These are phyloP conservation scores for Acacia acuminata DNA, from an alignment of 306 rosid species.

Conservation along the genomic window DNA sequence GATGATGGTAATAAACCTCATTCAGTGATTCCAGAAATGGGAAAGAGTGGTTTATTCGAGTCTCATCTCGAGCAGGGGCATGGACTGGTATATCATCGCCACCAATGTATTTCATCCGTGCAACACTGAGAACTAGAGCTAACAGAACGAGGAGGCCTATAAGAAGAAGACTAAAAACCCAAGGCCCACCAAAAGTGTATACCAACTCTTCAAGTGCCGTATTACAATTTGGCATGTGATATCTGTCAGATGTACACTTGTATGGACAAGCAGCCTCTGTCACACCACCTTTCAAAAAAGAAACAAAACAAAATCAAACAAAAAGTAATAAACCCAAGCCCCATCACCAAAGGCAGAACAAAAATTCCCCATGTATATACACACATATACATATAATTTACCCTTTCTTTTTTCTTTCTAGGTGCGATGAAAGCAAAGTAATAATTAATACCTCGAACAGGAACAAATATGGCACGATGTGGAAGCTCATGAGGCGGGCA, in stretches of 20 bases:
- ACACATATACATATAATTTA: constrained; percentile 18
- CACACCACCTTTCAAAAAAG: constrained; percentile 56
- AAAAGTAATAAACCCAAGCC: not conserved
- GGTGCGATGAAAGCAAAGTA: constrained; percentile 22
- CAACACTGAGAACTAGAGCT: constrained; percentile 90
- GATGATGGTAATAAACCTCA: constrained; percentile 64
- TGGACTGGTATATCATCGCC: constrained; percentile 70
- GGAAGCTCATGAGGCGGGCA: constrained; percentile 78
- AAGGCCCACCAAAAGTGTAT: constrained; percentile 97
- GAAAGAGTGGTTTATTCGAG: constrained; percentile 82
- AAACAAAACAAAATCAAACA: constrained; percentile 30
- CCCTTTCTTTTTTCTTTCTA: constrained; percentile 14
- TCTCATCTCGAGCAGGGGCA: constrained; percentile 67
- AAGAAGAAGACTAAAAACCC: constrained; percentile 79
- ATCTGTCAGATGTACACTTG: constrained; percentile 88
- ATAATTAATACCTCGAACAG: constrained; percentile 71
- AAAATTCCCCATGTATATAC: not conserved
- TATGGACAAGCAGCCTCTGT: constrained; percentile 89
- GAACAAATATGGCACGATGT: constrained; percentile 63
- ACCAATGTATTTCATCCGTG: constrained; percentile 77
- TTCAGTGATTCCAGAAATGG: constrained; percentile 94
- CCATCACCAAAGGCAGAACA: constrained; percentile 25
- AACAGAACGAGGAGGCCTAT: constrained; percentile 72
- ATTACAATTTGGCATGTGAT: constrained; percentile 92
- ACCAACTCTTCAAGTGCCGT: constrained; percentile 96